A percentile compares a stretch with the other conserved stretches of the same genome.
Conservation (phyloP, 2,329 filamentous ascomycete species). For the Blastomyces emzantsi region DNA sequence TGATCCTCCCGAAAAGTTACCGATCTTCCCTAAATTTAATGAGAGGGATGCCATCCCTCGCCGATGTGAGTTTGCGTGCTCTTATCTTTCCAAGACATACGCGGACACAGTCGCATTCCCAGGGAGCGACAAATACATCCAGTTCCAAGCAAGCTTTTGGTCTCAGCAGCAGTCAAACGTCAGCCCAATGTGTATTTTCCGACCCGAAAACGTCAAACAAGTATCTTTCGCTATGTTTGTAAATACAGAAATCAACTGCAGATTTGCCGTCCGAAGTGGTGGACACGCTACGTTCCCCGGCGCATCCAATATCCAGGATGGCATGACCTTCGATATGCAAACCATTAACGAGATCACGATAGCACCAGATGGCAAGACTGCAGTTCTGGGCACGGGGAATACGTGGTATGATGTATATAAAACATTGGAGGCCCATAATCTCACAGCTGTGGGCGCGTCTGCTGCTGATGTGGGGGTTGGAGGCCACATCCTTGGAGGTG, state of each 20-base stretch:
- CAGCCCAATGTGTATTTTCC: conserved; percentile 29
- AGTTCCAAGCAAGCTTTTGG: conserved; percentile 24
- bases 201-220: conserved; percentile 20
- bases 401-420: conserved; percentile 30
- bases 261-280: conserved; percentile 49
- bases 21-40: background rate
- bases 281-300: conserved; percentile 51
- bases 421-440: conserved; percentile 23
- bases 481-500: conserved; percentile 23
- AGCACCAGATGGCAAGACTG: conserved; percentile 22
- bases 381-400: conserved; percentile 27
- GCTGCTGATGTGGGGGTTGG: conserved; percentile 21
- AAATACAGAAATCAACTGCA: conserved; percentile 26
- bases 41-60: background rate
- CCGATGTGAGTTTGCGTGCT: background rate
- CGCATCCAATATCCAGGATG: conserved; percentile 42
- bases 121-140: conserved; percentile 11
- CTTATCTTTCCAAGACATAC: conserved; percentile 3
- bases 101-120: background rate
- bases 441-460: conserved; percentile 30
- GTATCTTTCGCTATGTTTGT: conserved; percentile 27
- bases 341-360: conserved; percentile 25
- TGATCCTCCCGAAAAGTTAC: background rate
- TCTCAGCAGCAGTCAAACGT: conserved; percentile 29
- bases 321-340: conserved; percentile 28